Percentiles rank a stretch among this genome's conserved stretches.
phyloP scores from a whole-genome alignment of 345 rosid genomes.

The Hibiscus syriacus region DNA sequence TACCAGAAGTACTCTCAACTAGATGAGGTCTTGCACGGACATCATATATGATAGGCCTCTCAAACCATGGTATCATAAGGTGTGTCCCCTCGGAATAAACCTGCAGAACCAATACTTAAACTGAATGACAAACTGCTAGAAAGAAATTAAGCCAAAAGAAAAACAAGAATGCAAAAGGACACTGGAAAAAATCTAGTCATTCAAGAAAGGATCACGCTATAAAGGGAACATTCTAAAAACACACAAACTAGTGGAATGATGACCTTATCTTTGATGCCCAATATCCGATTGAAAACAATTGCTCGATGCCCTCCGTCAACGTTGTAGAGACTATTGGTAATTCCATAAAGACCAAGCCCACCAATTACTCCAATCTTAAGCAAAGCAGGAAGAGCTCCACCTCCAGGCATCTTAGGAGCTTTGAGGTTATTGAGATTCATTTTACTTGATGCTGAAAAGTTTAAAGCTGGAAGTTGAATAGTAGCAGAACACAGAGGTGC shows the following conservation, averaged over 20 bases:
- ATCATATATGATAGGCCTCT: conserved; percentile 85
- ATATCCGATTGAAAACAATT: conserved; percentile 48
- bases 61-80: conserved; percentile 85
- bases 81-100: conserved; percentile 96
- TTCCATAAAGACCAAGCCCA: conserved; percentile 66
- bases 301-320: conserved; percentile 77
- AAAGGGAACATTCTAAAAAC: not conserved
- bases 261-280: conserved; percentile 60
- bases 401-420: conserved; percentile 80
- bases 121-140: not conserved
- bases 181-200: not conserved
- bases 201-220: not conserved
- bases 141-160: not conserved
- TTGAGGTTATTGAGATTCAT: conserved; percentile 58
- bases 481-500: not conserved
- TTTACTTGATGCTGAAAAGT: conserved; percentile 3
- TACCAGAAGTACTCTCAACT: conserved; percentile 89
- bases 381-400: conserved; percentile 54
- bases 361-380: conserved; percentile 64
- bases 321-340: conserved; percentile 57
- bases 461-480: not conserved
- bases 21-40: conserved; percentile 87
- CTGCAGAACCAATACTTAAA: conserved; percentile 26
- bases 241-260: not conserved
- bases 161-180: not conserved